Evolutionary conservation across 768 basidiomycete species (phyloP).

Genomic region (Porpolomopsis calyptriformis): DNA sequence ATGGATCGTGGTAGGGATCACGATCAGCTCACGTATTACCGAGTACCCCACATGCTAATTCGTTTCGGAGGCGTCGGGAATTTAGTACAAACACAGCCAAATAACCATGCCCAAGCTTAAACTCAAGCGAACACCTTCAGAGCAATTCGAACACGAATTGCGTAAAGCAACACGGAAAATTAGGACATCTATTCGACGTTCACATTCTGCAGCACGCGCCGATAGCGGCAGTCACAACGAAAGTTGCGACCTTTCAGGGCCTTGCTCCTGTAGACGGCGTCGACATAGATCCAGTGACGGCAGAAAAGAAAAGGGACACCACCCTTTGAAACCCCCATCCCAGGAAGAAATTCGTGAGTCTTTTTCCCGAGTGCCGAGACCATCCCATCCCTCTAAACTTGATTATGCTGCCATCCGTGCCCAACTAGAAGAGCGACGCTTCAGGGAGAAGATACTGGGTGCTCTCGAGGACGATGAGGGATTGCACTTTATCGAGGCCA

Average conservation of each 20-base stretch:
- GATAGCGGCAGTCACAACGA: constrained; percentile 11
- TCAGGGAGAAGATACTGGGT: constrained; percentile 62
- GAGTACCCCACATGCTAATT: constrained; percentile 82
- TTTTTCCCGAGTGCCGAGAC: too few species aligned
- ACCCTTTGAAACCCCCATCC: constrained; percentile 14
- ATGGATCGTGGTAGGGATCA: not conserved
- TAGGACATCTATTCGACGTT: constrained; percentile 2
- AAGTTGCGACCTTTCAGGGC: too few species aligned
- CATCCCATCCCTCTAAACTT: constrained; percentile 17
- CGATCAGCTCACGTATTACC: constrained; percentile 57
- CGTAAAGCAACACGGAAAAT: constrained; percentile 23
- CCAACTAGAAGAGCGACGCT: constrained; percentile 53
- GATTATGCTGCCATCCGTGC: constrained; percentile 41
- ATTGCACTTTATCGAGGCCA: constrained; percentile 50
- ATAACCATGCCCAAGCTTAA: constrained; percentile 40
- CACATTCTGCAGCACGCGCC: not conserved
- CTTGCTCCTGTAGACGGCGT: too few species aligned
- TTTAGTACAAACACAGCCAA: too few species aligned
- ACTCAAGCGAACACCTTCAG: constrained; percentile 54
- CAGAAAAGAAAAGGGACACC: constrained; percentile 14
- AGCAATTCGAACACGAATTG: constrained; percentile 36
- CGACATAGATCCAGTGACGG: too few species aligned
- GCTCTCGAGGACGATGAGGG: constrained; percentile 67
- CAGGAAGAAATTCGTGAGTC: not conserved
- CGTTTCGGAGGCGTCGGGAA: too few species aligned